Evolutionary conservation across 2,329 filamentous ascomycete species (phyloP).

Genomic region (Ophiostoma fasciatum): DNA sequence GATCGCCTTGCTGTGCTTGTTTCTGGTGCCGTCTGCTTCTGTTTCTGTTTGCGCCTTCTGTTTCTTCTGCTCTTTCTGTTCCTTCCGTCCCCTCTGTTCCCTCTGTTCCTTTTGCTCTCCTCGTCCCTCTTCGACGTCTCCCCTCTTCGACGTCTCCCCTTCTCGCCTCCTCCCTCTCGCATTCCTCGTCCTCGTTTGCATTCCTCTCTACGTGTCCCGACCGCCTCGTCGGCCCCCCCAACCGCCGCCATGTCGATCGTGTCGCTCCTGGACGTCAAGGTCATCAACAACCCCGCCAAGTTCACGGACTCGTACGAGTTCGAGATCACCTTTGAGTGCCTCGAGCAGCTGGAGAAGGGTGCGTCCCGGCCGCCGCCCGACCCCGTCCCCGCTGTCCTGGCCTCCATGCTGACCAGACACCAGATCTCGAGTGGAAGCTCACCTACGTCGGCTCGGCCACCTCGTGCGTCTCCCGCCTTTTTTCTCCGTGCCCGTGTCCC

Average conservation of each 20-base stretch:
- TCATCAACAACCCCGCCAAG: conserved; percentile 91
- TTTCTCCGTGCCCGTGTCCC: conserved; percentile 5
- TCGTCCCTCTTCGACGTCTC: neutral
- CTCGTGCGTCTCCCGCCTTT: conserved; percentile 5
- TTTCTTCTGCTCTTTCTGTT: too few relatives aligned
- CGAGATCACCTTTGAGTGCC: conserved; percentile 96
- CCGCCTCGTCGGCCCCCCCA: too few relatives aligned
- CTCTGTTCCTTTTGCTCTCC: neutral
- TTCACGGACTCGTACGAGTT: conserved; percentile 92
- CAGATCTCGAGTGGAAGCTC: conserved; percentile 98
- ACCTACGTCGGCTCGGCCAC: conserved; percentile 98
- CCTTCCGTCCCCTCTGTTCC: conserved; percentile 1
- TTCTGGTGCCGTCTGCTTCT: too few relatives aligned
- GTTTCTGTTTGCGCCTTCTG: too few relatives aligned
- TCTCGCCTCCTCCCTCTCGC: neutral
- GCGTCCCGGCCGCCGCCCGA: too few relatives aligned
- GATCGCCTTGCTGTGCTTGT: too few relatives aligned
- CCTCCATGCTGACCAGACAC: neutral
- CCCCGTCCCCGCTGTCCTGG: too few relatives aligned
- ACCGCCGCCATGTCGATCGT: conserved; percentile 72
- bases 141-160: too few relatives aligned
- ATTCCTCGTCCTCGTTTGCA: conserved; percentile 1
- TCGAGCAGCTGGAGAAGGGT: conserved; percentile 86
- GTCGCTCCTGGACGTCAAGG: conserved; percentile 85
- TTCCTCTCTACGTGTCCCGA: neutral